phyloP scores from a whole-genome alignment of 805 yeast species.

The Ogataea pilisensis region DNA sequence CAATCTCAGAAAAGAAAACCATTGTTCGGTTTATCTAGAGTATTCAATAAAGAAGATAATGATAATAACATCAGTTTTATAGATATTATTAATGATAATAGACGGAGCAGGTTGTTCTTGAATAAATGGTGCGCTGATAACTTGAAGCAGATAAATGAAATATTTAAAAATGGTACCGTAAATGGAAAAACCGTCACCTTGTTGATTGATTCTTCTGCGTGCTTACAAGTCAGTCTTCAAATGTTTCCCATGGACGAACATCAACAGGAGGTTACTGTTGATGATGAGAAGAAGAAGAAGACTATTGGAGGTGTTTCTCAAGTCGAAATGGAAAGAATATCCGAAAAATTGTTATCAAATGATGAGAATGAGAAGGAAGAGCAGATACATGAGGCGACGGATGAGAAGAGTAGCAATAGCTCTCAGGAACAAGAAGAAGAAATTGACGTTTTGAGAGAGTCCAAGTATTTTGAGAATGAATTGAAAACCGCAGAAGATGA shows the following conservation, averaged over 20 bases:
- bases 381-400: no score
- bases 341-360: no score
- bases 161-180: constrained; percentile 8
- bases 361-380: no score
- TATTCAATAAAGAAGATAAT: neutral
- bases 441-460: constrained; percentile 7
- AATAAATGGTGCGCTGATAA: constrained; percentile 14
- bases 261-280: constrained; percentile 1
- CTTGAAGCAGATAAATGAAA: constrained; percentile 5
- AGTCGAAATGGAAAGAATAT: no score
- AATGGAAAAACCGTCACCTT: constrained; percentile 12
- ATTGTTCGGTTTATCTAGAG: constrained; percentile 4
- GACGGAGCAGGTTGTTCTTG: constrained; percentile 11
- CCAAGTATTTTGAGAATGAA: constrained; percentile 3
- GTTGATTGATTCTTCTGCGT: constrained; percentile 13
- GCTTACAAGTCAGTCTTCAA: constrained; percentile 12
- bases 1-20: constrained; percentile 4
- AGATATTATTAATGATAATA: constrained; percentile 8
- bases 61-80: constrained; percentile 1
- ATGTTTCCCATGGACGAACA: constrained; percentile 11
- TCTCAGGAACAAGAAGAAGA: no score
- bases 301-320: neutral
- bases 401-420: no score
- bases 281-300: neutral
- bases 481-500: constrained; percentile 9